Base-by-base conservation (phyloP, 2,329 filamentous ascomycete species). In the Colletotrichum kahawae region DNA sequence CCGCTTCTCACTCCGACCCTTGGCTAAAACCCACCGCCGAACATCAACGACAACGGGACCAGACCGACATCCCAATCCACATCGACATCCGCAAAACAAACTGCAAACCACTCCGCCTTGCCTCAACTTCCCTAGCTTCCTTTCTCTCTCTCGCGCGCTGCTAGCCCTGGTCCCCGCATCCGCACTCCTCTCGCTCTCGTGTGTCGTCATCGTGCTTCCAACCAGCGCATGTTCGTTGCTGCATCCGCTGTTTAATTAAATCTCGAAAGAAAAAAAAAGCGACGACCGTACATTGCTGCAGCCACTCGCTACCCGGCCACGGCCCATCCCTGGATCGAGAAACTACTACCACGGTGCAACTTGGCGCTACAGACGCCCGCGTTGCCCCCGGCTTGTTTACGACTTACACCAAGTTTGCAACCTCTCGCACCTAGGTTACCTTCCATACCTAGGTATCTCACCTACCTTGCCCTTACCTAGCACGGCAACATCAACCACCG, bases 121-220 rank as follows among this genome's bases (percentile, higher is more conserved):
- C 38, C 67, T 31, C 34, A 33, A 51, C 38, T 36, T 62, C 43
- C 67, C 59, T 64, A 54, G 29, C 59, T 27, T 18, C 43, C 21
- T 54, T 51, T 51, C 21, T 21, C 43, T 51, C 43, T 51, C 43
- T 51, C n/a, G n/a, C 43, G 21, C 24, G 29, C 60, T 62, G 56
- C 71, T 29, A 63, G 71, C 54, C 48, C 38, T 33, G 34, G 62
- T 56, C 71, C 74, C 72, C 66, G 65, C 71, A 75, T 56, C 36
- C 71, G 62, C 33, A 67, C 48, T 51, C 43, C 43, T 48, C n/a
- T 51, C 43, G 43, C 43, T 51, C n/a, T 51, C 43, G 43, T 62
- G 66, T 76, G 71, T 74, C 74, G 74, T 75, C 74, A 76, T 76
- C 67, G 74, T 75, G 71, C 74, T 67, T 75, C 56, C 27, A n/a